A percentile compares a stretch with the other conserved stretches of the same genome.
These are phyloP conservation scores for Candida sanyaensis DNA, from an alignment of 1,139 yeast species.

Conservation along the genomic window DNA sequence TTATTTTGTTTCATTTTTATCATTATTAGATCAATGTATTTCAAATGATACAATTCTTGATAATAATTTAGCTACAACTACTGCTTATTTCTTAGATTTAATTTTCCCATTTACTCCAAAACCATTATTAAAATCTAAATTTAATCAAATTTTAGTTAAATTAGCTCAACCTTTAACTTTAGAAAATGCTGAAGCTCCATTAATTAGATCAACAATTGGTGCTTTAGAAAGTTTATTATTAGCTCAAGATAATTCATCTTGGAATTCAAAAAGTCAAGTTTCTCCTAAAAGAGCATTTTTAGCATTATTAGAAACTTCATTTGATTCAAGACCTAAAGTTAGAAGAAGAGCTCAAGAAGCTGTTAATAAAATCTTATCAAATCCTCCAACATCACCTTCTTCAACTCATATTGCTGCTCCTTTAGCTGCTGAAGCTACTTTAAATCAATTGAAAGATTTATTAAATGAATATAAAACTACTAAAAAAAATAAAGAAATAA, in stretches of 20 bases:
- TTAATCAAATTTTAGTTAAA: slow-evolving; percentile 74
- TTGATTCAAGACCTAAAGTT: slow-evolving; percentile 93
- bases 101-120: slow-evolving; percentile 76
- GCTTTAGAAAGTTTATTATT: slow-evolving; percentile 75
- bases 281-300: slow-evolving; percentile 82
- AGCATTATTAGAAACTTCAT: slow-evolving; percentile 76
- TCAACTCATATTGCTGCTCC: slow-evolving; percentile 76
- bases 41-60: slow-evolving; percentile 56
- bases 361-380: slow-evolving; percentile 56
- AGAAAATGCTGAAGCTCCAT: slow-evolving; percentile 77
- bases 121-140: slow-evolving; percentile 66
- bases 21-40: slow-evolving; percentile 78
- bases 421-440: slow-evolving; percentile 67
- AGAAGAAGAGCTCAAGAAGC: slow-evolving; percentile 96
- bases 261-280: slow-evolving; percentile 58
- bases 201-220: slow-evolving; percentile 82
- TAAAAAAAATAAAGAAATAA: slow-evolving; percentile 44
- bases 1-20: slow-evolving; percentile 80
- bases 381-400: slow-evolving; percentile 83
- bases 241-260: slow-evolving; percentile 79
- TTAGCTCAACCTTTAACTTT: slow-evolving; percentile 79
- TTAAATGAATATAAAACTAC: slow-evolving; percentile 23
- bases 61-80: slow-evolving; percentile 64
- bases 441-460: slow-evolving; percentile 53
- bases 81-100: slow-evolving; percentile 81